These are phyloP conservation scores for Citrus glauca DNA, from an alignment of 345 rosid genomes.

Conservation along the genomic window DNA sequence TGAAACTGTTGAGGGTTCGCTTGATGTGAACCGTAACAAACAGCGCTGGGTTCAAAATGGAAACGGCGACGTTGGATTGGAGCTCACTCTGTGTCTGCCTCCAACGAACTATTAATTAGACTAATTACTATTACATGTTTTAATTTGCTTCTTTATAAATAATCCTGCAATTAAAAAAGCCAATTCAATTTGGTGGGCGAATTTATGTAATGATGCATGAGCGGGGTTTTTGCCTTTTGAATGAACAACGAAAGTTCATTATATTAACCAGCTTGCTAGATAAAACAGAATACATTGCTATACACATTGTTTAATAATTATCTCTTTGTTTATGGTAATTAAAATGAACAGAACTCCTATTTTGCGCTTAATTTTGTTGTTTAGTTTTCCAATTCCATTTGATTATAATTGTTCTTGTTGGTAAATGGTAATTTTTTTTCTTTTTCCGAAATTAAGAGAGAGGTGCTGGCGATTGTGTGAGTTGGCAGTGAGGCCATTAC, in stretches of 20 bases:
- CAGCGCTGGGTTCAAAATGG: not conserved
- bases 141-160: too few species aligned
- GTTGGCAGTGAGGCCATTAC: constrained; percentile 15
- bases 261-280: too few species aligned
- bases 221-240: too few species aligned
- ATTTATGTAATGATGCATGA: too few species aligned
- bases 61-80: constrained; percentile 18
- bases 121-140: too few species aligned
- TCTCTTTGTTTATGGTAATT: not conserved
- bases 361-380: not conserved
- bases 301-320: not conserved
- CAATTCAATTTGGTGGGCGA: too few species aligned
- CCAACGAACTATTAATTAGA: not conserved
- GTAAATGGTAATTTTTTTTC: not conserved
- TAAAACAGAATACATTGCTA: not conserved
- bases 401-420: not conserved
- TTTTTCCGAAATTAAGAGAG: too few species aligned
- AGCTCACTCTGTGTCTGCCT: constrained; percentile 31
- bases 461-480: not conserved
- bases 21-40: not conserved
- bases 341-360: not conserved
- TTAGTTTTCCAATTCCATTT: not conserved
- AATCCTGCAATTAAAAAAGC: not conserved
- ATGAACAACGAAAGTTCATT: too few species aligned
- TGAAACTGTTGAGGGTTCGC: constrained; percentile 31